Evolutionary conservation across 148 eudicot species (phyloP).

Genomic region (Bassia scoparia): DNA sequence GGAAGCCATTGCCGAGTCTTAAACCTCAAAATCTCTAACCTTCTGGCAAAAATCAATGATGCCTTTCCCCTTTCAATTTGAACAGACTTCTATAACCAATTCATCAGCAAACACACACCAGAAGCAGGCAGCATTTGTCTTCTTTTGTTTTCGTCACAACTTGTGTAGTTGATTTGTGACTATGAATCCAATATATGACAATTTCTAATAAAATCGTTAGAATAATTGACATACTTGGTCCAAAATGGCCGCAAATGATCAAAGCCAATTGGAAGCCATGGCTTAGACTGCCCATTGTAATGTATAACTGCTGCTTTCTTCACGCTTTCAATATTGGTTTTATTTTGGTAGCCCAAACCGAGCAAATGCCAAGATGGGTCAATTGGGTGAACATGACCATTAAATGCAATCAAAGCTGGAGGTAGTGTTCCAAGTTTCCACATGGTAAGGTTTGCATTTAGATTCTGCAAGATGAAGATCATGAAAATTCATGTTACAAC

Average conservation of each 20-base stretch:
- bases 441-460: conserved; percentile 87
- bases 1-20: conserved; percentile 31
- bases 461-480: conserved; percentile 55
- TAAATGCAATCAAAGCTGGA: conserved; percentile 94
- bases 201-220: conserved; percentile 78
- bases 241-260: conserved; percentile 98
- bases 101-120: conserved; percentile 21
- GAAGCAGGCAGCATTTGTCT: conserved; percentile 22
- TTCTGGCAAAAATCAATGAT: conserved; percentile 25
- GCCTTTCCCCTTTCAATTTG: conserved; percentile 30
- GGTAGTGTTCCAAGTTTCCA: conserved; percentile 99
- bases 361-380: conserved; percentile 98
- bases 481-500: conserved; percentile 18
- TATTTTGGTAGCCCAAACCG: conserved; percentile 91
- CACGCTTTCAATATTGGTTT: conserved; percentile 63
- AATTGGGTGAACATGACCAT: conserved; percentile 82
- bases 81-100: conserved; percentile 32
- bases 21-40: conserved; percentile 24
- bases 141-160: conserved; percentile 28
- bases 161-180: conserved; percentile 17
- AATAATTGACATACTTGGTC: conserved; percentile 87
- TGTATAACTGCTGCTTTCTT: conserved; percentile 95
- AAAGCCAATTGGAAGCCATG: conserved; percentile 95
- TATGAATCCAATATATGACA: conserved; percentile 92
- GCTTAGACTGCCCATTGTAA: conserved; percentile 97